Conservation (phyloP, 345 rosid genomes). For the Hevea brasiliensis region DNA sequence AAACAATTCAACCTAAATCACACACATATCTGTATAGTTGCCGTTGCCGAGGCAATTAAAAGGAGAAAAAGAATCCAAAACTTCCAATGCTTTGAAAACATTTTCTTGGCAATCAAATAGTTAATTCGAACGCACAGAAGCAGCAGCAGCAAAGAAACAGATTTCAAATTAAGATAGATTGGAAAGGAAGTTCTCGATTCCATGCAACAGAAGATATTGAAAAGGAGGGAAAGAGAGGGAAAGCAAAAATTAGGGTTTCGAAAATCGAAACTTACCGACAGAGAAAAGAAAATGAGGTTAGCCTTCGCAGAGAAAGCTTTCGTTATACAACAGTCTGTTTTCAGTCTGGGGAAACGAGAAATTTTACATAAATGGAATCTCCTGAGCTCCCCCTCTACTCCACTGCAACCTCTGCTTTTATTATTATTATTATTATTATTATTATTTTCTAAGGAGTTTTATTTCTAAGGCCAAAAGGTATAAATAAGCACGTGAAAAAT, state of each 20-base stretch:
- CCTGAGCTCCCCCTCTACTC: not conserved
- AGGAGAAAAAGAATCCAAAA: not conserved
- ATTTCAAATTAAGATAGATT: not conserved
- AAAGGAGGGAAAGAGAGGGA: not conserved
- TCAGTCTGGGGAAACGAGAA: not conserved
- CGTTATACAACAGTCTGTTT: not conserved
- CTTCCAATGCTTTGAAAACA: not conserved
- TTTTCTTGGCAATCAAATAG: no score
- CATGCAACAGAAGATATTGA: not conserved
- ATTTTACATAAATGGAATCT: not conserved
- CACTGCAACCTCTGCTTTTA: not conserved
- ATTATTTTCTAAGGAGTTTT: no score
- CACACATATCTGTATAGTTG: not conserved
- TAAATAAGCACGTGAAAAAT: no score
- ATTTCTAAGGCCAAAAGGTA: no score
- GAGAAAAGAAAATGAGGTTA: not conserved
- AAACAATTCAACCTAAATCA: not conserved
- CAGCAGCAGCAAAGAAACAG: not conserved
- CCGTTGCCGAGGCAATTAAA: not conserved
- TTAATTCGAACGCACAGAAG: not conserved
- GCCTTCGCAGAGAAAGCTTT: not conserved
- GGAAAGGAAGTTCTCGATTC: not conserved
- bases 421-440: no score
- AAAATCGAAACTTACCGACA: conserved; percentile 8
- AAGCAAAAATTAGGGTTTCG: conserved; percentile 6